Evolutionary conservation across 2,329 filamentous ascomycete species (phyloP).

Genomic region (Rugonectria rugulosa): DNA sequence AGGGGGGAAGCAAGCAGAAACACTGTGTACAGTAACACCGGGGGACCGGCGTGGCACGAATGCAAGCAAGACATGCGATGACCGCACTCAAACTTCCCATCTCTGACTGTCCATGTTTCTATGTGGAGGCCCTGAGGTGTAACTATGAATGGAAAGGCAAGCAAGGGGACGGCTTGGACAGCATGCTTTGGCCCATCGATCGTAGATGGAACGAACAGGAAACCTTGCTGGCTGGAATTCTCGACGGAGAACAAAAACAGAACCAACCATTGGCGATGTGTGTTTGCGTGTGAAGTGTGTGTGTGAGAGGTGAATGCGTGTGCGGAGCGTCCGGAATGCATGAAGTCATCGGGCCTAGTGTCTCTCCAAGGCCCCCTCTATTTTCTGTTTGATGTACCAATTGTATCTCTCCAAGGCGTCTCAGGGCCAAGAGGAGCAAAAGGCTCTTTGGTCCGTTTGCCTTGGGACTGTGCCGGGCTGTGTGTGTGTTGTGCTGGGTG

Average conservation of each 20-base stretch:
- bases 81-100: slow-evolving; percentile 29
- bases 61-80: slow-evolving; percentile 13
- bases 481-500: neutral
- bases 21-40: no score
- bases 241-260: slow-evolving; percentile 24
- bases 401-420: slow-evolving; percentile 19
- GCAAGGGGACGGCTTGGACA: no score
- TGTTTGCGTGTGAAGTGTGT: no score
- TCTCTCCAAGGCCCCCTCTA: slow-evolving; percentile 21
- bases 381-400: neutral
- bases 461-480: neutral
- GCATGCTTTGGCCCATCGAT: slow-evolving; percentile 20
- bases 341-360: slow-evolving; percentile 43
- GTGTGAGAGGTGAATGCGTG: no score
- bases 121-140: slow-evolving; percentile 9
- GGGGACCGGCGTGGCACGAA: slow-evolving; percentile 24
- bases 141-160: slow-evolving; percentile 6
- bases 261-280: slow-evolving; percentile 34
- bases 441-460: neutral
- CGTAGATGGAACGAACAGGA: slow-evolving; percentile 38
- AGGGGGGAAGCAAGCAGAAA: no score
- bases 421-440: no score
- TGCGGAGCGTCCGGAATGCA: slow-evolving; percentile 42
- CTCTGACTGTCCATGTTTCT: no score
- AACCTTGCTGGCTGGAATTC: slow-evolving; percentile 36